phyloP scores from a whole-genome alignment of 352 stramenopile genomes.

The Peronospora tabacina region DNA sequence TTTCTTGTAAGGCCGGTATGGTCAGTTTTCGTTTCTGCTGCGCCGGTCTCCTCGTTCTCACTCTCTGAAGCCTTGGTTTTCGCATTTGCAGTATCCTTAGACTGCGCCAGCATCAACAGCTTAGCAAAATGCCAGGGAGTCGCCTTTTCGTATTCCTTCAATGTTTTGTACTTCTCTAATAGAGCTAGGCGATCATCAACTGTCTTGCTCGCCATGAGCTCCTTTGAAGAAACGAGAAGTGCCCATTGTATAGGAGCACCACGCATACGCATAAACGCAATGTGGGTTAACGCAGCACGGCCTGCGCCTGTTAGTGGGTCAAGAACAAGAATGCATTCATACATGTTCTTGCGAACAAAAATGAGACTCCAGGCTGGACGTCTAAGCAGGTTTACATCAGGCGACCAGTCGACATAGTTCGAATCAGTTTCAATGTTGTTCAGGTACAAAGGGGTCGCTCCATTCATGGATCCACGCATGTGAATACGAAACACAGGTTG shows the following conservation, averaged over 20 bases:
- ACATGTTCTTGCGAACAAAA: slow-evolving; percentile 84
- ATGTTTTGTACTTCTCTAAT: slow-evolving; percentile 37
- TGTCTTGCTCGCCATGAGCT: slow-evolving; percentile 49
- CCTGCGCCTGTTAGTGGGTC: slow-evolving; percentile 51
- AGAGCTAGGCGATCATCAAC: slow-evolving; percentile 31
- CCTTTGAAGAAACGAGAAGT: slow-evolving; percentile 60
- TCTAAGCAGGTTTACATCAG: slow-evolving; percentile 37
- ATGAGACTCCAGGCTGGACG: slow-evolving; percentile 73
- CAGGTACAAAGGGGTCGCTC: slow-evolving; percentile 60
- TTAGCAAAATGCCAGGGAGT: slow-evolving; percentile 77
- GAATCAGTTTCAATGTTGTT: slow-evolving; percentile 78
- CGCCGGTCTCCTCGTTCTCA: slow-evolving; percentile 7
- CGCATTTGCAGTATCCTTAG: slow-evolving; percentile 37
- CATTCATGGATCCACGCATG: slow-evolving; percentile 51
- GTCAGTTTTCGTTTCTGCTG: slow-evolving; percentile 9
- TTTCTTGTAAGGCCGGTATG: slow-evolving; percentile 16
- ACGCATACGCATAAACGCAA: slow-evolving; percentile 64
- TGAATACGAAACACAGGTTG: slow-evolving; percentile 47
- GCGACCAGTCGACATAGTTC: slow-evolving; percentile 40
- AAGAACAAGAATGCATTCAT: slow-evolving; percentile 71
- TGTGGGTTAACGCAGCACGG: slow-evolving; percentile 42
- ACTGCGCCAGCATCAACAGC: slow-evolving; percentile 55
- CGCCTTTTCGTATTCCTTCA: slow-evolving; percentile 34
- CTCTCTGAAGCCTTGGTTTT: slow-evolving; percentile 12
- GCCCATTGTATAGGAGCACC: slow-evolving; percentile 69